Percentiles rank a stretch among this genome's conserved stretches.
These are phyloP conservation scores for Mychonastes homosphaera DNA, from an alignment of 139 green algal species.

Conservation along the genomic window DNA sequence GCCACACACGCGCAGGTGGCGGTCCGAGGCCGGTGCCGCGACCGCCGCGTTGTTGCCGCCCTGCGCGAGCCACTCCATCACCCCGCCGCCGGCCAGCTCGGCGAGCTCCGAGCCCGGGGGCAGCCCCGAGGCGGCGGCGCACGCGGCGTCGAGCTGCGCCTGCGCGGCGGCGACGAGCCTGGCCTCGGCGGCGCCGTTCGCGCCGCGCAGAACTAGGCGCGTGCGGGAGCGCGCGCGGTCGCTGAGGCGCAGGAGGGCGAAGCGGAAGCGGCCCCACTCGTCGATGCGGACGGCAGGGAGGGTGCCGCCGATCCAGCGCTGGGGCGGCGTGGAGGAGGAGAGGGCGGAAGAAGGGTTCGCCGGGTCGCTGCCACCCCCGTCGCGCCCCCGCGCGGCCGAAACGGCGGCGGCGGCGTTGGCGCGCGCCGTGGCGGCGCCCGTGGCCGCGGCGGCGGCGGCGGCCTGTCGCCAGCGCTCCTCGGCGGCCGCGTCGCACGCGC, in stretches of 20 bases:
- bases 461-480: constrained; percentile 21
- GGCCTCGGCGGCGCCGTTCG: constrained; percentile 38
- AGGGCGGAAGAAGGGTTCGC: not conserved
- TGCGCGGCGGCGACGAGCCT: constrained; percentile 22
- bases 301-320: constrained; percentile 31
- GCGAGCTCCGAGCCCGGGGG: constrained; percentile 24
- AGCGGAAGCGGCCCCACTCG: constrained; percentile 31
- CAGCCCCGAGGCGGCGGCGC: constrained; percentile 19
- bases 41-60: not conserved
- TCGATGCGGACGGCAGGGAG: constrained; percentile 52
- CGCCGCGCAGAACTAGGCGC: constrained; percentile 51
- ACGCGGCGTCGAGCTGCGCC: constrained; percentile 23
- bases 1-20: not conserved
- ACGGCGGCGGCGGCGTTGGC: not conserved
- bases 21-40: not conserved
- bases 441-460: not conserved
- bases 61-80: constrained; percentile 44
- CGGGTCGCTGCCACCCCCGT: too few relatives aligned
- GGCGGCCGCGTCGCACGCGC: constrained; percentile 36
- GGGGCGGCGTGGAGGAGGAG: not conserved
- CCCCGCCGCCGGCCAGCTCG: constrained; percentile 44
- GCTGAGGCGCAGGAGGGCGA: constrained; percentile 24
- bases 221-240: constrained; percentile 35
- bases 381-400: not conserved
- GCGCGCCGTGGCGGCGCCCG: not conserved